Conservation (phyloP, 495 filamentous ascomycete genomes). For the Hypoxylon fragiforme region DNA sequence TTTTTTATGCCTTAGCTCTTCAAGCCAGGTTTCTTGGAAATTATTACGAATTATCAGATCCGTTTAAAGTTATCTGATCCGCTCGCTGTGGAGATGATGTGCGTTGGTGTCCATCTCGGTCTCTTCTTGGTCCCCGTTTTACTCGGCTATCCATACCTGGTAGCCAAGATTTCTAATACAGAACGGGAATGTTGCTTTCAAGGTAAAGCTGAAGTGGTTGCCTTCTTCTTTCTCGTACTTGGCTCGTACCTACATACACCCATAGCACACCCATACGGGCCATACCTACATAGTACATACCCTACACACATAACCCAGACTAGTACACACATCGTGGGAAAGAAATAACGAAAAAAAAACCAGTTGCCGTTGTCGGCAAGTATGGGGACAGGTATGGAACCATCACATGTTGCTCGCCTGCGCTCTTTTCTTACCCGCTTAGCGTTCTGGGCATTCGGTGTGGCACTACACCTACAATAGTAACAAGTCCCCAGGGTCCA, state of each 20-base stretch:
- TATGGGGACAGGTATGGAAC: slow-evolving; percentile 32
- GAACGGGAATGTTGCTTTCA: slow-evolving; percentile 35
- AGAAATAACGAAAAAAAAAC: too few relatives aligned
- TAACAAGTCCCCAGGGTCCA: slow-evolving; percentile 9
- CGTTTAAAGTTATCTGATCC: slow-evolving; percentile 42
- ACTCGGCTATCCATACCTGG: not conserved
- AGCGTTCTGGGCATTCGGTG: slow-evolving; percentile 15
- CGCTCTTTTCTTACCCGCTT: slow-evolving; percentile 20
- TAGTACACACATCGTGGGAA: slow-evolving; percentile 5
- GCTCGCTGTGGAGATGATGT: slow-evolving; percentile 23
- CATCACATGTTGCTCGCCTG: slow-evolving; percentile 17
- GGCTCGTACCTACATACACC: too few relatives aligned
- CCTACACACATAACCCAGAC: too few relatives aligned
- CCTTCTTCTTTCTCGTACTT: slow-evolving; percentile 14
- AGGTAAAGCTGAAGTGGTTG: slow-evolving; percentile 14
- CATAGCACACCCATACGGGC: too few relatives aligned
- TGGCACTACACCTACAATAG: slow-evolving; percentile 9
- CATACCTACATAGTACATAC: slow-evolving; percentile 7
- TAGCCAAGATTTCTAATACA: slow-evolving; percentile 20
- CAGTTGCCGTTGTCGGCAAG: slow-evolving; percentile 34
- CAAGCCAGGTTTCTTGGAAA: slow-evolving; percentile 19
- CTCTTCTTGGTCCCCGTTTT: slow-evolving; percentile 5
- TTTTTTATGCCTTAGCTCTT: slow-evolving; percentile 1
- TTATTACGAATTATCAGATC: slow-evolving; percentile 38
- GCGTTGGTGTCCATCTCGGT: slow-evolving; percentile 21